A percentile compares a stretch with the other conserved stretches of the same genome.
Conservation (phyloP, 208 protist species). For the Crithidia sp. region DNA sequence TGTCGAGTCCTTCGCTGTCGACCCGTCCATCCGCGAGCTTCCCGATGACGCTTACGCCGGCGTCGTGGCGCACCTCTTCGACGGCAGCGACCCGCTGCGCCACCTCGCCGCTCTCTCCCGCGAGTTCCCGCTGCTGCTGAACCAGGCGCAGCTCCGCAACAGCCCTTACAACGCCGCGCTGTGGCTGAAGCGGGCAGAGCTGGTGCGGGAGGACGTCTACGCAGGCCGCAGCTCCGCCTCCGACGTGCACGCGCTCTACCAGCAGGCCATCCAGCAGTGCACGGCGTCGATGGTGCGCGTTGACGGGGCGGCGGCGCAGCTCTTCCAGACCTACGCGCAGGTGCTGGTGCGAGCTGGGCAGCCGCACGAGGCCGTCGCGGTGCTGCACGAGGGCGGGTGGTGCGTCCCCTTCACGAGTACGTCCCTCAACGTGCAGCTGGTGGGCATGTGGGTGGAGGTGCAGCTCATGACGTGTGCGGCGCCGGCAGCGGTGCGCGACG, state of each 20-base stretch:
- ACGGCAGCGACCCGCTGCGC: conserved; percentile 38
- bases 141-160: conserved; percentile 69
- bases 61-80: conserved; percentile 38
- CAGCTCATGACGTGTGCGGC: conserved; percentile 33
- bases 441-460: conserved; percentile 71
- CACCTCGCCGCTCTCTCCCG: conserved; percentile 43
- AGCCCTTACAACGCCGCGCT: conserved; percentile 46
- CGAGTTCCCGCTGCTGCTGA: conserved; percentile 66
- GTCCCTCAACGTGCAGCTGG: conserved; percentile 61
- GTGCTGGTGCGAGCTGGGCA: conserved; percentile 42
- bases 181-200: conserved; percentile 85
- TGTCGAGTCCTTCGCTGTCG: conserved; percentile 70
- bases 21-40: conserved; percentile 38
- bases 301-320: conserved; percentile 60
- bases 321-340: conserved; percentile 58
- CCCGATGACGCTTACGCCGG: conserved; percentile 29
- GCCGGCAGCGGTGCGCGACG: conserved; percentile 3
- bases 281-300: conserved; percentile 49
- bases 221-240: conserved; percentile 26
- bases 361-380: conserved; percentile 39
- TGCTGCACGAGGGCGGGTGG: conserved; percentile 71
- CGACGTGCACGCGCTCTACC: conserved; percentile 56
- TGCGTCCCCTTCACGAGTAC: conserved; percentile 53
- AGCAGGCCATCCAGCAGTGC: conserved; percentile 75
- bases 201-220: conserved; percentile 56